Evolutionary conservation across 345 rosid genomes (phyloP).

Genomic region (Citrus trifoliata): DNA sequence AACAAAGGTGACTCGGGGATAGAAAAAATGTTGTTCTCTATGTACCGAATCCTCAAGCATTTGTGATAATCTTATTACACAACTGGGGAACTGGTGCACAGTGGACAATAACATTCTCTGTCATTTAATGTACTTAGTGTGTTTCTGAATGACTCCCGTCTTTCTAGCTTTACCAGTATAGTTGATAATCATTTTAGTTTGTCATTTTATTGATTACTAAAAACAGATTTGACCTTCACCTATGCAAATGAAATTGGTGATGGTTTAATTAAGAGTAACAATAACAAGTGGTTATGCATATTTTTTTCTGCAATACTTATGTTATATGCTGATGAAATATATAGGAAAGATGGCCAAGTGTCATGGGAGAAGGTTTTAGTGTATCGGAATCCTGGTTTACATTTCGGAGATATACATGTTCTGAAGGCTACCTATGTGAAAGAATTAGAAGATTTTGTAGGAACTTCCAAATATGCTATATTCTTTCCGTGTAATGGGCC

Average conservation of each 20-base stretch:
- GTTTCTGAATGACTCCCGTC: neutral
- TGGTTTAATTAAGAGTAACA: neutral
- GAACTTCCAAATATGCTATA: conserved; percentile 74
- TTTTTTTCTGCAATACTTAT: neutral
- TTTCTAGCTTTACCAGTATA: neutral
- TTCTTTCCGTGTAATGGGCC: conserved; percentile 65
- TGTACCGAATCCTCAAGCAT: neutral
- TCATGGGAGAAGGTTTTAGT: conserved; percentile 73
- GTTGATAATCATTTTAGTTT: neutral
- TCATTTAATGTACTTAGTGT: neutral
- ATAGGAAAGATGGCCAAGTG: conserved; percentile 64
- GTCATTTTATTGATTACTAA: neutral
- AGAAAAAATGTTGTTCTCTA: neutral
- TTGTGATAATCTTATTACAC: neutral
- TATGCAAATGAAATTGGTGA: neutral
- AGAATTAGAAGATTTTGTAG: conserved; percentile 50
- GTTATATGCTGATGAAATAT: conserved; percentile 2
- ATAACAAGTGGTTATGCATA: neutral
- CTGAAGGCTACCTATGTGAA: conserved; percentile 57
- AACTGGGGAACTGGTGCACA: neutral
- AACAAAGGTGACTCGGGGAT: neutral
- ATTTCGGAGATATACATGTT: conserved; percentile 81
- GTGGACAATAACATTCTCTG: neutral
- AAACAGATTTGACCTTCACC: neutral
- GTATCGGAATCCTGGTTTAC: conserved; percentile 76